Evolutionary conservation across 257 asterid species (phyloP), one percentile per base, ranked within the genome.

Genomic region (Solanum virginianum): DNA sequence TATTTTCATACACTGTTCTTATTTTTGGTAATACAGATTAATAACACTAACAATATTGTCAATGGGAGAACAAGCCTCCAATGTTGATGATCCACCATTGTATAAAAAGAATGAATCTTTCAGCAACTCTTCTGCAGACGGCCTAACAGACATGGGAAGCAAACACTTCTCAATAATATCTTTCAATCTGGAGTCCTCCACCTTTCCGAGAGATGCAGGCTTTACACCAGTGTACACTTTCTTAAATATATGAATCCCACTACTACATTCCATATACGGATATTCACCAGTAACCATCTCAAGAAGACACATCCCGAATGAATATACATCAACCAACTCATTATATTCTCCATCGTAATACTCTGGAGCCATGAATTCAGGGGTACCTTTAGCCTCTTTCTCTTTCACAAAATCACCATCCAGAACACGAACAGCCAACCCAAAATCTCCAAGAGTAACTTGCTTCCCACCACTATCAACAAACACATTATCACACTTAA

Each of bases 181-280:
- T 60, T 22, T 60, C 68, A 60, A 16, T 60, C 68, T 60, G 32
- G 10, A 60, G 68, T 72, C 80, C 36, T 72, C 13, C 17, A 45
- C 20, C 7, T 72, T 72, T 45, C 1, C 57, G 11, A 72, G 36
- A 43, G 80, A 43, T 10, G 29, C 39, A 1, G 80, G 80, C 39
- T 72, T 45, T n/a, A 43, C 56, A 72, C 80, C 36, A 3, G 11
- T 45, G 36, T 43, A 43, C 57, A 88, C 92, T 87, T 87, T 88
- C 91, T 83, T 89, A 85, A 72, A 88, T 6, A 90, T 89, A 81
- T 90, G 92, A 0, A 85, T 87, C 4, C 75, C 85, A 41, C 85
- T 89, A 8, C 86, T 85, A 68, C 92, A 92, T 80, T 90, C 92
- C 3, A 85, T 84, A 39, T 88, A 90, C 6, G 94, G 92, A 57